Evolutionary conservation across 306 rosid species (phyloP), one percentile per base, ranked within the genome.

Genomic region (Erythrophleum fordii): DNA sequence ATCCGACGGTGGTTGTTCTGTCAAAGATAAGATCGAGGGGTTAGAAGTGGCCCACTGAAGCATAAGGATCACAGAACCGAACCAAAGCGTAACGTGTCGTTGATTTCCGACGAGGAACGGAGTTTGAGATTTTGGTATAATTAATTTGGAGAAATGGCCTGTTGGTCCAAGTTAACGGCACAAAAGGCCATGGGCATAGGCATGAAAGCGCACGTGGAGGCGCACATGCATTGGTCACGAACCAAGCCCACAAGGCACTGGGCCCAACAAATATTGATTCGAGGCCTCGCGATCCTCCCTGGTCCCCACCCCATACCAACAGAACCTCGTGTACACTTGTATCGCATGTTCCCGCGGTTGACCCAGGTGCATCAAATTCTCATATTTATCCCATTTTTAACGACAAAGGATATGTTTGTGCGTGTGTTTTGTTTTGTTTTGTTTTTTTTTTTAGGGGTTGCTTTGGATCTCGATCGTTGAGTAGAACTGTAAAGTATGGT

Each of bases 151-250:
- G 48, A 46, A 68, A 51, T 45, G 86, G 90, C 83, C 66, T 83
- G 86, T 73, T 82, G 46, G 97, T 89, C 96, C 78, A 84, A 77
- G 48, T 67, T 79, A 75, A 80, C 85, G 89, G 90, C 92, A 59
- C 72, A 77, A 75, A 29, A 60, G 73, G 58, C 69, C 49, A 55
- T 52, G 80, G 55, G 0, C 64, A 23, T 16, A 77, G 73, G 48
- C 61, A 74, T 74, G 67, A 37, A 70, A 25, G 52, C 23, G 59
- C 59, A 69, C 76, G 87, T 67, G 81, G 77, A 59, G 73, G 46
- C 66, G 82, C 89, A 88, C 85, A 68, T 85, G 89, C 85, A 23
- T 55, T 45, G 59, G 81, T 42, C 68, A 34, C 51, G 14, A 37
- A 14, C 9, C 2, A 61, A 41, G 80, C 72, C 77, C 80, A 81